Evolutionary conservation across 176 grass and related monocot genomes (phyloP).

Genomic region (Triticum timopheevii): DNA sequence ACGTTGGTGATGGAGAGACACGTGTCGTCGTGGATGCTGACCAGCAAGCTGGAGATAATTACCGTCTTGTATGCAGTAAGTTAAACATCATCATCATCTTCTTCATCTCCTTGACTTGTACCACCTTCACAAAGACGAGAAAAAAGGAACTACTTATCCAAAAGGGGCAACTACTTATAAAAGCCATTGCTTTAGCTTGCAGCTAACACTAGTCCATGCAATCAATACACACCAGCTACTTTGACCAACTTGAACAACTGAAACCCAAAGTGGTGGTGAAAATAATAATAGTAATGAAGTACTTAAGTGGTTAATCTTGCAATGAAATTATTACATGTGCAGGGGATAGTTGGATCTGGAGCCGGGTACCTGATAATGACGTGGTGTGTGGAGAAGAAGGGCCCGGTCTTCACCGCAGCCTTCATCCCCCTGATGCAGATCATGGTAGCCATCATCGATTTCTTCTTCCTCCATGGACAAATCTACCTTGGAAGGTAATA

Average conservation of each 20-base stretch:
- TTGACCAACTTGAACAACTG: background rate
- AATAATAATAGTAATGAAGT: background rate
- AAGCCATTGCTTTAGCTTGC: background rate
- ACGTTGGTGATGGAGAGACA: constrained; percentile 40
- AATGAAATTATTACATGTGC: background rate
- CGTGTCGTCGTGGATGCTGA: constrained; percentile 52
- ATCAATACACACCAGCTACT: background rate
- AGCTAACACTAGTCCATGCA: background rate
- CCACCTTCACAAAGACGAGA: background rate
- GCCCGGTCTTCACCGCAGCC: constrained; percentile 81
- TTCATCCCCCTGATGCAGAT: constrained; percentile 82
- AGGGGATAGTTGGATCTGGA: constrained; percentile 81
- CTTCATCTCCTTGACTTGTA: background rate
- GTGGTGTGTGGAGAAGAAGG: constrained; percentile 81
- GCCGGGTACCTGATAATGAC: constrained; percentile 69
- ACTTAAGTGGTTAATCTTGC: background rate
- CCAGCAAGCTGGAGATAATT: constrained; percentile 56
- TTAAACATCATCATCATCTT: background rate
- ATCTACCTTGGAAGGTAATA: constrained; percentile 72
- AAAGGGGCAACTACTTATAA: background rate
- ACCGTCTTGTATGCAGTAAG: constrained; percentile 67
- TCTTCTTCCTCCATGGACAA: constrained; percentile 59
- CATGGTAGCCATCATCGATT: constrained; percentile 73
- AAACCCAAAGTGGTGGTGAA: background rate
- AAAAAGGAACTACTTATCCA: background rate